These are phyloP conservation scores for Acephala macrosclerotiorum DNA, from an alignment of 2,329 filamentous ascomycete species.

Conservation along the genomic window DNA sequence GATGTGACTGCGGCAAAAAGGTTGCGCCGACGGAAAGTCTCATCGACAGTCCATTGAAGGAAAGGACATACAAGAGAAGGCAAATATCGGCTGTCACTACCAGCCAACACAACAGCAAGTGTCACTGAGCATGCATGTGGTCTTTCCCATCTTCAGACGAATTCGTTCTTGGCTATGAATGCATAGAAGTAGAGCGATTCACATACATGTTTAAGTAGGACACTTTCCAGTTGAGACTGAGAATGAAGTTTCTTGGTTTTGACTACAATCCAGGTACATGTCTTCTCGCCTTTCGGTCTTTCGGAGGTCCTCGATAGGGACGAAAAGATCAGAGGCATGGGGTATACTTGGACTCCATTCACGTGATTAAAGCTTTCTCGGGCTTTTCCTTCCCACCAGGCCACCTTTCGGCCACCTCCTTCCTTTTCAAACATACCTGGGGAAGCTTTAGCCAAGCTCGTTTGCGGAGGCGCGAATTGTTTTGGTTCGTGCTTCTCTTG, in stretches of 20 bases:
- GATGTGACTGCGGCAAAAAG: background rate
- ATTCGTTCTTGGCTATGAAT: background rate
- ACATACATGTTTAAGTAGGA: background rate
- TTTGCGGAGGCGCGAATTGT: background rate
- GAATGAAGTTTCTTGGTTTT: background rate
- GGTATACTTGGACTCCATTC: background rate
- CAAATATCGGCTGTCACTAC: background rate
- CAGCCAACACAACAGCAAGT: background rate
- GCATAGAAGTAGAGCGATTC: background rate
- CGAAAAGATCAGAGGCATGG: background rate
- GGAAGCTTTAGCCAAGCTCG: background rate
- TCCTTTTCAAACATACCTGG: background rate
- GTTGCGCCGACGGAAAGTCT: background rate
- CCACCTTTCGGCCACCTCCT: background rate
- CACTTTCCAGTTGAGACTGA: background rate
- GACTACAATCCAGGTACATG: background rate
- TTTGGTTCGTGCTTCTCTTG: slow-evolving; percentile 5
- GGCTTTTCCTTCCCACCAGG: background rate
- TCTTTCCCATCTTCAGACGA: slow-evolving; percentile 3
- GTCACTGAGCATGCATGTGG: background rate
- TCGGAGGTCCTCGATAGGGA: background rate
- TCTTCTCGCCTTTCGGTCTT: background rate
- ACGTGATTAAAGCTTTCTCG: slow-evolving; percentile 1
- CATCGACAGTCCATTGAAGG: background rate
- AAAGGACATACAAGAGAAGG: background rate